Conservation (phyloP, 192 early-diverging fungal species). For the Entrophospora sp. region DNA sequence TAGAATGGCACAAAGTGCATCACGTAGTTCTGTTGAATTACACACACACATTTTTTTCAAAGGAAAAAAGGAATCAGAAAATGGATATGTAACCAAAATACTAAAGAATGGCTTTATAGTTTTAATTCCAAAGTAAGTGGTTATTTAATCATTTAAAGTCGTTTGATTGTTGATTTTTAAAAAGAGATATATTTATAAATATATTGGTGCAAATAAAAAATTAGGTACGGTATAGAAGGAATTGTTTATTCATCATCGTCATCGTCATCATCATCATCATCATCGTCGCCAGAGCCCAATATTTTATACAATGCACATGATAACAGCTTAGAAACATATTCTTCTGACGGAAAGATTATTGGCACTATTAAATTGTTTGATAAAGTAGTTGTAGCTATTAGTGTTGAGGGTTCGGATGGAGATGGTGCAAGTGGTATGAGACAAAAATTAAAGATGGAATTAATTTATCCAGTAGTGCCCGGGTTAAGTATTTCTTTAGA, state of each 20-base stretch:
- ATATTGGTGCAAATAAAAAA: no score
- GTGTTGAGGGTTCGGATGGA: slow-evolving; percentile 38
- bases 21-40: slow-evolving; percentile 89
- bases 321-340: slow-evolving; percentile 27
- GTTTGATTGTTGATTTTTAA: background rate
- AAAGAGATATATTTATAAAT: no score
- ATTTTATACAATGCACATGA: slow-evolving; percentile 36
- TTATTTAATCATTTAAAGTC: background rate
- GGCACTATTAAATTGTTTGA: slow-evolving; percentile 70
- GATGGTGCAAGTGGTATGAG: slow-evolving; percentile 49
- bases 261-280: slow-evolving; percentile 18
- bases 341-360: slow-evolving; percentile 28
- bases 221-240: slow-evolving; percentile 83
- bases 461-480: slow-evolving; percentile 44
- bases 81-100: slow-evolving; percentile 83
- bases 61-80: slow-evolving; percentile 76
- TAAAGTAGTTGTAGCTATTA: slow-evolving; percentile 70
- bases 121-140: slow-evolving; percentile 70
- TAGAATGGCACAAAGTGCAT: slow-evolving; percentile 92
- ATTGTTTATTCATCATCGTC: slow-evolving; percentile 64
- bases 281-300: slow-evolving; percentile 4
- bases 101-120: slow-evolving; percentile 94
- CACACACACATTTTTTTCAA: slow-evolving; percentile 97
- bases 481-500: slow-evolving; percentile 44
- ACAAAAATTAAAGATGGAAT: slow-evolving; percentile 52